Conservation (phyloP, 148 eudicot genomes). For the Nepenthes gracilis region DNA sequence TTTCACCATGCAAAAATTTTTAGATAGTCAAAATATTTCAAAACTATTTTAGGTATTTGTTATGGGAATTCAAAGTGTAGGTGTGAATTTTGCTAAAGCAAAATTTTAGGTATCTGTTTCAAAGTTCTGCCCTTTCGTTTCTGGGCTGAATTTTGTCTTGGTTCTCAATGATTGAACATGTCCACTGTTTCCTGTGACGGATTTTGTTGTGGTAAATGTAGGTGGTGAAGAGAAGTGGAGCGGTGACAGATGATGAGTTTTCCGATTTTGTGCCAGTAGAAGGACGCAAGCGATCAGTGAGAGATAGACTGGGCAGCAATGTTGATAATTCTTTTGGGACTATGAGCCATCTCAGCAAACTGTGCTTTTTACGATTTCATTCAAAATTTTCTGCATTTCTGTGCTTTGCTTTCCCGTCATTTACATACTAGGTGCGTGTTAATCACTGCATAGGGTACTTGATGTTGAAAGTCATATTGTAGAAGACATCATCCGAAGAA, state of each 20-base stretch:
- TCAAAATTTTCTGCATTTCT: not conserved
- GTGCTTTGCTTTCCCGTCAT: not conserved
- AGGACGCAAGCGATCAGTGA: conserved; percentile 60
- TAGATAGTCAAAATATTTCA: too few species aligned
- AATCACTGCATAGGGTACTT: too few species aligned
- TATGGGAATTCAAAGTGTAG: too few species aligned
- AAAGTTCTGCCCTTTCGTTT: too few species aligned
- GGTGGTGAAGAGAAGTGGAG: conserved; percentile 70
- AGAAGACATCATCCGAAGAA: too few species aligned
- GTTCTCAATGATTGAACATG: not conserved
- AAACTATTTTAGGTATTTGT: too few species aligned
- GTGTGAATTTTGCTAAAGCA: too few species aligned
- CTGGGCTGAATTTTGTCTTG: not conserved
- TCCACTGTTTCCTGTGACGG: not conserved
- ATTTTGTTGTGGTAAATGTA: conserved; percentile 12
- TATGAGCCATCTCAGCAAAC: conserved; percentile 6
- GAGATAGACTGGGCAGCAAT: conserved; percentile 52
- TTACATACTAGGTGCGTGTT: too few species aligned
- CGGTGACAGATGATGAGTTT: conserved; percentile 22
- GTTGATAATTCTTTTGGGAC: conserved; percentile 19
- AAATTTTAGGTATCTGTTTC: too few species aligned
- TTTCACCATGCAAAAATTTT: too few species aligned
- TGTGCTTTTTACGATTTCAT: not conserved
- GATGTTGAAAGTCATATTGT: too few species aligned
- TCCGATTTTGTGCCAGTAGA: conserved; percentile 15